Conservation (phyloP, 1,139 yeast genomes). For the Pneumocystis jirovecii region DNA sequence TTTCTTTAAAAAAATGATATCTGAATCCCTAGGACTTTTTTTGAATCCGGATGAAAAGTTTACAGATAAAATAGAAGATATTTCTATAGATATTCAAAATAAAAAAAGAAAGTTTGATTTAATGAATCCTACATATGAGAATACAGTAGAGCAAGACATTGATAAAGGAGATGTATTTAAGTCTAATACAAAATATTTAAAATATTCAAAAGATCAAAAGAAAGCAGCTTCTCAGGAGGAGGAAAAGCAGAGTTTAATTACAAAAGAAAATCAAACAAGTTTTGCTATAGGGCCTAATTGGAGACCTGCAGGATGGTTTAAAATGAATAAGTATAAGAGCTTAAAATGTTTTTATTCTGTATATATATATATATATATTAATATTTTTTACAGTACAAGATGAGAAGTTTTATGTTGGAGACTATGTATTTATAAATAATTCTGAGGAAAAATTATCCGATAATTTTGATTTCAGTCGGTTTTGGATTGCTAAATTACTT, state of each 20-base stretch:
- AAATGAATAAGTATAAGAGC: not conserved
- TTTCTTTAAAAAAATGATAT: not conserved
- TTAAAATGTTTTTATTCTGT: not conserved
- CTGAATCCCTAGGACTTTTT: not conserved
- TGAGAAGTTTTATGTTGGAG: not conserved
- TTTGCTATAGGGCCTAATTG: not conserved
- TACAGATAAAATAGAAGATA: not conserved
- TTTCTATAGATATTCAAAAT: not conserved
- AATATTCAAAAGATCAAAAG: not conserved
- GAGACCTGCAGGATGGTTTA: not conserved
- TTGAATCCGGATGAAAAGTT: not conserved
- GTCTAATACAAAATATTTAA: not conserved
- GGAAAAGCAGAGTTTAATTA: not conserved
- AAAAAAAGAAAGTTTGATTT: not conserved
- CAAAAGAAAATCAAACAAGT: not conserved
- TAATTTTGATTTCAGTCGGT: not conserved
- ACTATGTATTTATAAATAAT: not conserved
- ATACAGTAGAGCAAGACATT: not conserved
- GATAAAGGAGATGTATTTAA: not conserved
- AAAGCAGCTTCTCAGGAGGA: not conserved
- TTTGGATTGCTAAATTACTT: constrained; percentile 13
- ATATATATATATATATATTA: not conserved
- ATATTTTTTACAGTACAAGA: not conserved
- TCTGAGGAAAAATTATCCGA: not conserved
- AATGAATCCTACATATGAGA: not conserved